Evolutionary conservation across 768 basidiomycete species (phyloP).

Genomic region (Trametes gibbosa): DNA sequence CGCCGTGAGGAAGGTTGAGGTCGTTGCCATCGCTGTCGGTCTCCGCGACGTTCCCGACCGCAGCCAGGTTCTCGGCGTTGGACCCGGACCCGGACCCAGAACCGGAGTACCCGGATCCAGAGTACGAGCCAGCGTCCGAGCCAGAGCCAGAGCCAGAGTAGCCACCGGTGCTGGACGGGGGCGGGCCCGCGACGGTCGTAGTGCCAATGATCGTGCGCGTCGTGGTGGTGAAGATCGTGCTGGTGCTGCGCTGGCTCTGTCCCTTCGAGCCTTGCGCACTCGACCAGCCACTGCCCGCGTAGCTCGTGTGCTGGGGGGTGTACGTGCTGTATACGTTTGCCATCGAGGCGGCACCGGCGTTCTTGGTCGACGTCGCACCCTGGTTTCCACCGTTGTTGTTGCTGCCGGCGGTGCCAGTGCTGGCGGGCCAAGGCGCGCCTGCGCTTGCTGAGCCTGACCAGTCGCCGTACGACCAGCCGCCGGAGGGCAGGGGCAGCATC

Average conservation of each 20-base stretch:
- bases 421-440: too few relatives aligned
- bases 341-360: too few relatives aligned
- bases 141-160: slow-evolving; percentile 3
- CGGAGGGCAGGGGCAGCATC: slow-evolving; percentile 5
- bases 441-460: neutral
- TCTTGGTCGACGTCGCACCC: neutral
- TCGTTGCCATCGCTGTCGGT: slow-evolving; percentile 11
- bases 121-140: neutral
- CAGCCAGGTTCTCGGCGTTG: neutral
- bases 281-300: neutral
- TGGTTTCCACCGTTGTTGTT: neutral
- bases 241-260: slow-evolving; percentile 5
- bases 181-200: slow-evolving; percentile 6
- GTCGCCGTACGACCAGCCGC: neutral
- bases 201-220: slow-evolving; percentile 2
- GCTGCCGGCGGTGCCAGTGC: neutral
- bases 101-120: neutral
- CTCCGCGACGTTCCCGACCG: slow-evolving; percentile 11
- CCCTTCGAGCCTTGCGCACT: too few relatives aligned
- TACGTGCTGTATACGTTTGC: neutral
- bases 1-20: slow-evolving; percentile 10
- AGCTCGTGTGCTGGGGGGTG: neutral
- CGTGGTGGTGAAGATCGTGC: slow-evolving; percentile 4
- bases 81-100: too few relatives aligned
- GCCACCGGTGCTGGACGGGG: neutral